Conservation (phyloP, 345 rosid species). For the Boechera retrofracta region DNA sequence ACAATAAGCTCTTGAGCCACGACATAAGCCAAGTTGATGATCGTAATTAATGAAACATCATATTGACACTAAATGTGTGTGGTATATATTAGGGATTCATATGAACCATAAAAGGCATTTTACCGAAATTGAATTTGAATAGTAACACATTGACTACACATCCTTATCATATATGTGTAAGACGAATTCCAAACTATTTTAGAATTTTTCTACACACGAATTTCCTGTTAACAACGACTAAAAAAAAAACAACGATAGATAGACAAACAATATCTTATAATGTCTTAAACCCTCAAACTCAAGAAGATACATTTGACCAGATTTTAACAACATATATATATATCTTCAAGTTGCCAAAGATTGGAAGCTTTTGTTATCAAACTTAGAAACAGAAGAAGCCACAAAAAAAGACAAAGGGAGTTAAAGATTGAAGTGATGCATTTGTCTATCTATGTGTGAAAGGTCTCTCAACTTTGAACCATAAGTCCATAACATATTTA, state of each 20-base stretch:
- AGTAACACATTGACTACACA: background rate
- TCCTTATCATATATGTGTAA: background rate
- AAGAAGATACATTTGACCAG: background rate
- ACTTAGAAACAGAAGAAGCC: conserved; percentile 27
- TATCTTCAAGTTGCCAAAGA: conserved; percentile 20
- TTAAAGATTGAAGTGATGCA: conserved; percentile 33
- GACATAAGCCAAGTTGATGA: conserved; percentile 43
- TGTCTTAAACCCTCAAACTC: background rate
- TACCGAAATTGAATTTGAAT: background rate
- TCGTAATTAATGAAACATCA: conserved; percentile 37
- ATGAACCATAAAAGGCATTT: background rate
- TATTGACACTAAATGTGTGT: conserved; percentile 11
- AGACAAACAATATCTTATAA: conserved; percentile 10
- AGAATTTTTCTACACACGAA: background rate
- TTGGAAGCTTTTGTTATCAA: conserved; percentile 24
- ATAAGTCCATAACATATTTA: background rate
- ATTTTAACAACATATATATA: background rate
- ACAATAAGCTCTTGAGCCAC: conserved; percentile 29
- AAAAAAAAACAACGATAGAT: background rate
- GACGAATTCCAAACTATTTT: background rate
- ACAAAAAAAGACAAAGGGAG: conserved; percentile 6
- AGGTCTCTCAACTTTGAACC: conserved; percentile 33
- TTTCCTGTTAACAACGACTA: background rate
- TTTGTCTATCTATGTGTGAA: conserved; percentile 40
- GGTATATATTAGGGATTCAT: background rate